Percentiles rank a stretch among this genome's conserved stretches.
phyloP scores from a whole-genome alignment of 1,284 basidiomycete genomes.

The Clitocybe nebularis region DNA sequence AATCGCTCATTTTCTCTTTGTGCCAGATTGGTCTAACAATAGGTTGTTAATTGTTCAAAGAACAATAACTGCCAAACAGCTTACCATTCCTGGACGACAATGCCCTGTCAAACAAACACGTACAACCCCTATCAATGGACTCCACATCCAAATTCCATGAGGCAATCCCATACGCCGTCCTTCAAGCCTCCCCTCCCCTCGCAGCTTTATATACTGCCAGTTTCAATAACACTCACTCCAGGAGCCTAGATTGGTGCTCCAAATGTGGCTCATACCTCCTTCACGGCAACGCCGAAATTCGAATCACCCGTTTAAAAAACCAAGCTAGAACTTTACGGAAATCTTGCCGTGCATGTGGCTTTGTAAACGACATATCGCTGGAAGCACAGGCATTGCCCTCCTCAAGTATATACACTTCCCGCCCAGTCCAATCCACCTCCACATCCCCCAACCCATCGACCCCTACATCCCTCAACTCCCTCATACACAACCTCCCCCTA shows the following conservation, averaged over 20 bases:
- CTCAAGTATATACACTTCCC: background rate
- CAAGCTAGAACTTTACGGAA: conserved; percentile 14
- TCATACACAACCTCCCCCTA: conserved; percentile 6
- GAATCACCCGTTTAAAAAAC: conserved; percentile 24
- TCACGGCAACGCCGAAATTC: conserved; percentile 22
- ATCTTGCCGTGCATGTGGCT: conserved; percentile 19
- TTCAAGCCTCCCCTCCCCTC: conserved; percentile 47
- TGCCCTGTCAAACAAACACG: conserved; percentile 8
- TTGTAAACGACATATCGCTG: conserved; percentile 6
- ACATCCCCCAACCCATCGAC: background rate
- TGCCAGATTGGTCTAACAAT: too few species aligned
- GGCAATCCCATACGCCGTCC: conserved; percentile 42
- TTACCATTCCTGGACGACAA: conserved; percentile 1
- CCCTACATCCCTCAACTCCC: conserved; percentile 1
- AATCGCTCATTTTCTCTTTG: too few species aligned
- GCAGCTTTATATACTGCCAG: conserved; percentile 57
- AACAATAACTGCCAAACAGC: conserved; percentile 21
- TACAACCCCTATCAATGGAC: conserved; percentile 20
- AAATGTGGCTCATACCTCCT: conserved; percentile 47
- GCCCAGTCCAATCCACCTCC: background rate
- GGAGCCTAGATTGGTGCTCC: conserved; percentile 37
- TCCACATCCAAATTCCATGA: conserved; percentile 42
- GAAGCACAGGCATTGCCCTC: background rate
- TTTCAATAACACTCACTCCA: conserved; percentile 19
- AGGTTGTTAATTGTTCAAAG: conserved; percentile 14